Evolutionary conservation across 225 moss, liverwort and hornwort genomes (phyloP).

Genomic region (Pleurozium schreberi): DNA sequence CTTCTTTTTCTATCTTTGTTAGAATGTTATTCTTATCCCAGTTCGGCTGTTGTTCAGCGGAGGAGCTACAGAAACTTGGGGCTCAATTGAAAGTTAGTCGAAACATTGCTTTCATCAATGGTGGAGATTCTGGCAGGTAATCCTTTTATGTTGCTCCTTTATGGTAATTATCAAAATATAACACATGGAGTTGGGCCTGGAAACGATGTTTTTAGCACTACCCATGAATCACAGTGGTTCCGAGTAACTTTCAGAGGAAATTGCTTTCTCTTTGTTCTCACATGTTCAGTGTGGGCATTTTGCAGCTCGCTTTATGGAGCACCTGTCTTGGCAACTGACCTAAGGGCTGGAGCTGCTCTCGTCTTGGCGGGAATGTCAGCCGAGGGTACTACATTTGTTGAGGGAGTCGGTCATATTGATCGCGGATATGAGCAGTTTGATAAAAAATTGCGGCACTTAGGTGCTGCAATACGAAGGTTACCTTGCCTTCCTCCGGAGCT

Average conservation of each 20-base stretch:
- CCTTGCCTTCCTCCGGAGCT: conserved; percentile 55
- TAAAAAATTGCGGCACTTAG: conserved; percentile 65
- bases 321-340: conserved; percentile 72
- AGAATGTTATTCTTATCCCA: not conserved
- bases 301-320: conserved; percentile 71
- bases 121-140: conserved; percentile 67
- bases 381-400: conserved; percentile 64
- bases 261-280: not conserved
- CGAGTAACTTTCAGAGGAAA: not conserved
- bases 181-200: not conserved
- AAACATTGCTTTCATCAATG: conserved; percentile 66
- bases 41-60: conserved; percentile 35
- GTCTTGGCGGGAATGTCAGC: conserved; percentile 92
- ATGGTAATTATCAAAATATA: not conserved
- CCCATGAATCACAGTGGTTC: not conserved
- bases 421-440: conserved; percentile 88
- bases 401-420: conserved; percentile 83
- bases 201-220: not conserved
- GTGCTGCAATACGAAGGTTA: conserved; percentile 59
- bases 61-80: conserved; percentile 89
- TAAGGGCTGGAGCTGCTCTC: conserved; percentile 97
- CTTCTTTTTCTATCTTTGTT: not conserved
- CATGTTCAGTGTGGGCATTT: not conserved
- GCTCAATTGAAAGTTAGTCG: conserved; percentile 62
- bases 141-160: not conserved